phyloP scores from a whole-genome alignment of 768 basidiomycete genomes.

The Panellus pusillus region DNA sequence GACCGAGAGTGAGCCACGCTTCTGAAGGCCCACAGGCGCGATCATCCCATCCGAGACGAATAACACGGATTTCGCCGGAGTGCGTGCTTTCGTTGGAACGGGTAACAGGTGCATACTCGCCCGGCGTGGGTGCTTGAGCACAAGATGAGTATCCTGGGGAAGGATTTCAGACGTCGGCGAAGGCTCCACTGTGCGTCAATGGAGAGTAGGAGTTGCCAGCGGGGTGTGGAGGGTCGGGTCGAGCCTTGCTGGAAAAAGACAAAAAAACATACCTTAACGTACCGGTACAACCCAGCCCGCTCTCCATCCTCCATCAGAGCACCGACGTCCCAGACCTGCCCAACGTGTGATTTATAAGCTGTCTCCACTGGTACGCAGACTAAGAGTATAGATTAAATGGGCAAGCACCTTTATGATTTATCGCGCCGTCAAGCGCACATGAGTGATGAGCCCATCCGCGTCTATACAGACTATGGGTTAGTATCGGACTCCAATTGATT shows the following conservation, averaged over 20 bases:
- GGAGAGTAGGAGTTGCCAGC: no score
- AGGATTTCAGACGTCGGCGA: conserved; percentile 27
- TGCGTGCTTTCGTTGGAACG: conserved; percentile 22
- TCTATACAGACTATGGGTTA: no score
- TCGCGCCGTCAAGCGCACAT: conserved; percentile 91
- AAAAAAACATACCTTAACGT: no score
- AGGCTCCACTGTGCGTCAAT: no score
- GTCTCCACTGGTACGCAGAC: neutral
- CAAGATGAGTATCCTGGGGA: conserved; percentile 36
- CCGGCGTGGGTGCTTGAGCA: conserved; percentile 43
- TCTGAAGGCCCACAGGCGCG: conserved; percentile 48
- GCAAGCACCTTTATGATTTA: conserved; percentile 90
- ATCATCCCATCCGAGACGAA: conserved; percentile 65
- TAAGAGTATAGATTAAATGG: neutral
- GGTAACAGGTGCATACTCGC: conserved; percentile 55
- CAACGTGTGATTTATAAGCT: neutral
- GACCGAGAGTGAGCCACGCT: conserved; percentile 42
- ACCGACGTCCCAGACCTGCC: conserved; percentile 12
- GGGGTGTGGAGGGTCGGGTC: no score
- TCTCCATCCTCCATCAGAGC: neutral
- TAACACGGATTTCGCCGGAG: conserved; percentile 43
- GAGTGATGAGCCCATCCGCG: conserved; percentile 84
- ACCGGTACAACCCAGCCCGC: neutral
- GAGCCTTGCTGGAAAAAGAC: no score
- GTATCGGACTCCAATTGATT: conserved; percentile 97